These are phyloP conservation scores for Scutellaria barbata DNA, from an alignment of 257 asterid genomes.

Conservation along the genomic window DNA sequence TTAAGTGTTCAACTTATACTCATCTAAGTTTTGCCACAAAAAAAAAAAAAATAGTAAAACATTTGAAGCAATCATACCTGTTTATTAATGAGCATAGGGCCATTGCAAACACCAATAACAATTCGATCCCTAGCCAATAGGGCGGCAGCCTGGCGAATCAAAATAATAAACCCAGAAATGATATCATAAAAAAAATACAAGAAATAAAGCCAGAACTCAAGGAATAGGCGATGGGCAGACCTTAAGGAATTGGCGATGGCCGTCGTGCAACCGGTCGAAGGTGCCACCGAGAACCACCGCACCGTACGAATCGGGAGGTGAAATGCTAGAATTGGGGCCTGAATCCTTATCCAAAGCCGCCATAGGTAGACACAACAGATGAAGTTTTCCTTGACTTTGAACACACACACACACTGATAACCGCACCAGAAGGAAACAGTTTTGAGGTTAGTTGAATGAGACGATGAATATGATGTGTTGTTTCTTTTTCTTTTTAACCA, in stretches of 20 bases:
- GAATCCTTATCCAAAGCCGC: slow-evolving; percentile 43
- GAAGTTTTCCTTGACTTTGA: slow-evolving; percentile 21
- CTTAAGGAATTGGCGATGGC: slow-evolving; percentile 94
- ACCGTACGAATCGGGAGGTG: slow-evolving; percentile 62
- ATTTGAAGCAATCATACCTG: slow-evolving; percentile 46
- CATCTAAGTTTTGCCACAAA: not conserved
- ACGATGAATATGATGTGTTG: too few species aligned
- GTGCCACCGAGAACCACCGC: slow-evolving; percentile 96
- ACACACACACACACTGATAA: not conserved
- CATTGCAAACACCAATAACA: slow-evolving; percentile 92
- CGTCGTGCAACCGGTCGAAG: slow-evolving; percentile 91
- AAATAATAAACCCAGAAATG: not conserved
- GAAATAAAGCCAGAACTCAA: not conserved
- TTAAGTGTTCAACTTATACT: not conserved
- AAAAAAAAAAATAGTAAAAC: not conserved
- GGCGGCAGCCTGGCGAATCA: slow-evolving; percentile 68
- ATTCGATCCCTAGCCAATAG: slow-evolving; percentile 63
- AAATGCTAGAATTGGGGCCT: slow-evolving; percentile 36
- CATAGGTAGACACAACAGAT: slow-evolving; percentile 27
- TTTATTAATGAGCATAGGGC: slow-evolving; percentile 81
- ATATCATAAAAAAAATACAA: not conserved
- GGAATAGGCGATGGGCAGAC: slow-evolving; percentile 38
- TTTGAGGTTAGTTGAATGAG: too few species aligned
- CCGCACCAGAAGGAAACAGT: too few species aligned
- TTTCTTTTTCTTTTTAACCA: too few species aligned